phyloP scores from a whole-genome alignment of 257 asterid species.

The Solanum bulbocastanum region DNA sequence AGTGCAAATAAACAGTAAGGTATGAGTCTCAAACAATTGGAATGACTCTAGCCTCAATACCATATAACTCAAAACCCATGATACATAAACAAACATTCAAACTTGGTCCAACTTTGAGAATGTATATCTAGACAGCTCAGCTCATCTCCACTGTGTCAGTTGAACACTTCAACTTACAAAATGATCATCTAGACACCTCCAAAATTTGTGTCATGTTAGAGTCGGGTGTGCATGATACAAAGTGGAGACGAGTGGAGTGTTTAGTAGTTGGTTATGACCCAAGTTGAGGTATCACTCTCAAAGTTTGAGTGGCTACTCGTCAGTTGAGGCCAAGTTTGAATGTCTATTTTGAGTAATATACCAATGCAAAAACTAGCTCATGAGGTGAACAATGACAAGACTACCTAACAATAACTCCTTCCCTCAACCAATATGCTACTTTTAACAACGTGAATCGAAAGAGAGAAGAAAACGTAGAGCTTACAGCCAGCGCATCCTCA shows the following conservation, averaged over 20 bases:
- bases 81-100: not conserved
- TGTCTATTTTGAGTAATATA: no score
- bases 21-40: not conserved
- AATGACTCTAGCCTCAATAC: not conserved
- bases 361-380: not conserved
- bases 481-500: constrained; percentile 63
- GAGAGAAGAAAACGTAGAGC: not conserved
- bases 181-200: not conserved
- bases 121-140: not conserved
- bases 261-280: not conserved
- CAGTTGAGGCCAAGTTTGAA: not conserved
- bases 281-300: not conserved
- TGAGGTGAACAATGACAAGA: not conserved
- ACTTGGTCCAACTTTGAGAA: not conserved
- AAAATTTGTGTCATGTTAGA: not conserved
- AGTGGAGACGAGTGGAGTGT: not conserved
- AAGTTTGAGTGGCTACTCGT: not conserved
- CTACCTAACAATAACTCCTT: not conserved
- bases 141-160: not conserved
- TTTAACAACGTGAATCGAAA: not conserved
- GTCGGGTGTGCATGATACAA: not conserved
- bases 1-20: not conserved
- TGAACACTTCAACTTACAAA: not conserved
- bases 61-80: not conserved
- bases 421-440: not conserved